These are phyloP conservation scores for Lumnitzera racemosa DNA, from an alignment of 345 rosid genomes.

Conservation along the genomic window DNA sequence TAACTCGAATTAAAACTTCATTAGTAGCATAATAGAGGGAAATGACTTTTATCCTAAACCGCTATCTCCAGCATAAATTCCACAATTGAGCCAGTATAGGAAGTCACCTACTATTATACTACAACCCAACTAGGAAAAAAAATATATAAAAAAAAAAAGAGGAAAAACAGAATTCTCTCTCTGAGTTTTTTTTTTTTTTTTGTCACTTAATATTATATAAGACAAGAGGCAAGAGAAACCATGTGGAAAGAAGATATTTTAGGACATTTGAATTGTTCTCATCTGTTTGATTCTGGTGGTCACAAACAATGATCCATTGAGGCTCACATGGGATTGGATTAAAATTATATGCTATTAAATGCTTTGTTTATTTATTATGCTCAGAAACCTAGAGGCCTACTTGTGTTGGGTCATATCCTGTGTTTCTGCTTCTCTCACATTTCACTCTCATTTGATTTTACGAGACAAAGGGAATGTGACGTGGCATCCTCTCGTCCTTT, in stretches of 20 bases:
- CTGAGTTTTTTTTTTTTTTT: background rate
- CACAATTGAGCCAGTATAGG: too few relatives aligned
- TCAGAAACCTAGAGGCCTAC: background rate
- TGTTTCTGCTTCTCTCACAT: slow-evolving; percentile 10
- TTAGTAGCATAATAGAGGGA: too few relatives aligned
- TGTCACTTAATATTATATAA: background rate
- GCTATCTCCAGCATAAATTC: background rate
- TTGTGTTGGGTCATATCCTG: slow-evolving; percentile 1
- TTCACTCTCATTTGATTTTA: slow-evolving; percentile 10
- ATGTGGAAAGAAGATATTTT: slow-evolving; percentile 23
- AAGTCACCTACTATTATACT: too few relatives aligned
- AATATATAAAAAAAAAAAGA: too few relatives aligned
- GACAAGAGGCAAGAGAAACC: slow-evolving; percentile 4
- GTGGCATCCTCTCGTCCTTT: slow-evolving; percentile 11
- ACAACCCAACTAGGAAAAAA: too few relatives aligned
- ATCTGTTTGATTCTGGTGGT: background rate
- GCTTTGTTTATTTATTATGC: background rate
- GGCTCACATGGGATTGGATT: slow-evolving; percentile 15
- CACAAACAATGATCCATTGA: background rate
- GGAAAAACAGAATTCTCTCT: background rate
- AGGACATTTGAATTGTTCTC: background rate
- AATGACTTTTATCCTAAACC: too few relatives aligned
- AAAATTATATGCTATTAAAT: background rate
- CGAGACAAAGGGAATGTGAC: slow-evolving; percentile 6
- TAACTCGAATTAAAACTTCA: too few relatives aligned